Conservation (phyloP, 2,329 filamentous ascomycete species). For the Stachybotrys echinatus region DNA sequence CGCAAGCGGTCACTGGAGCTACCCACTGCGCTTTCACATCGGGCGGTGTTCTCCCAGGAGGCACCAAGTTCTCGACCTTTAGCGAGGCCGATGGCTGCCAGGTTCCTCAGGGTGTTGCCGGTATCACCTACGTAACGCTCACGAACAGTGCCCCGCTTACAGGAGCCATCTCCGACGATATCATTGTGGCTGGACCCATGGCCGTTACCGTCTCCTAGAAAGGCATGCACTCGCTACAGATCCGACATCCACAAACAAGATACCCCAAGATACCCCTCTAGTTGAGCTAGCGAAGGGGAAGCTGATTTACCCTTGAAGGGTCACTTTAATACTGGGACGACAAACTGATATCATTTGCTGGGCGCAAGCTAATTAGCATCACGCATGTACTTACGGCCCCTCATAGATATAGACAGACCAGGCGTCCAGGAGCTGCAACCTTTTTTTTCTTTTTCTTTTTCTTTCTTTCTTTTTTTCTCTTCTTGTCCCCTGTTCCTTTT, state of each 20-base stretch:
- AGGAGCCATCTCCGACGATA: constrained; percentile 53
- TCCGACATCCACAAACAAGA: too few species aligned
- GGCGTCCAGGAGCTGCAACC: not conserved
- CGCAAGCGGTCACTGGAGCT: constrained; percentile 42
- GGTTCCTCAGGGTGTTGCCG: constrained; percentile 56
- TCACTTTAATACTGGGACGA: too few species aligned
- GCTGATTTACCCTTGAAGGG: too few species aligned
- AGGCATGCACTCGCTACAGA: too few species aligned
- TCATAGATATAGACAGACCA: not conserved
- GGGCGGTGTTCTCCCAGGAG: constrained; percentile 48
- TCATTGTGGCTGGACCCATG: constrained; percentile 61
- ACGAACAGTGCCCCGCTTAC: constrained; percentile 46
- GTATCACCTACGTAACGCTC: constrained; percentile 63
- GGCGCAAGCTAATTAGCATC: too few species aligned
- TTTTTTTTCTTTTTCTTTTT: not conserved
- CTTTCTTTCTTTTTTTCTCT: not conserved
- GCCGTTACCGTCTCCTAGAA: constrained; percentile 48
- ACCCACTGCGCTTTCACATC: constrained; percentile 64
- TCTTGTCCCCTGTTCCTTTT: not conserved
- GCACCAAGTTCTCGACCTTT: constrained; percentile 56
- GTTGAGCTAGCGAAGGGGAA: too few species aligned
- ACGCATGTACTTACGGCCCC: not conserved
- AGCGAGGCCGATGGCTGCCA: constrained; percentile 46
- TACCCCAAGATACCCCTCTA: too few species aligned
- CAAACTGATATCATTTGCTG: too few species aligned